These are phyloP conservation scores for Bruguiera gymnorhiza DNA, from an alignment of 345 rosid species.

Conservation along the genomic window DNA sequence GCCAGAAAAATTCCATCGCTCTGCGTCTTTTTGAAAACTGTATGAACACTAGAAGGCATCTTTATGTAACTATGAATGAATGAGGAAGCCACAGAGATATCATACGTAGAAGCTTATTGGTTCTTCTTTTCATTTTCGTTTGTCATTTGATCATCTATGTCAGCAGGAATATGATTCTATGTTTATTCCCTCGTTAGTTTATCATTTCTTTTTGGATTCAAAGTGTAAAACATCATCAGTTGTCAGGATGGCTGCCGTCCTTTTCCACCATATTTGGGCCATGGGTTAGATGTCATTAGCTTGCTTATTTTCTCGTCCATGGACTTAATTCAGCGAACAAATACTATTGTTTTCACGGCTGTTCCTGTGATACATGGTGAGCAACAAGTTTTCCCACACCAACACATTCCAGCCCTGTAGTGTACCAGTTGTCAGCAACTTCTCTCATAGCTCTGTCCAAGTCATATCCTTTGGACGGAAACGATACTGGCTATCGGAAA, in stretches of 20 bases:
- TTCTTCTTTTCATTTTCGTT: background rate
- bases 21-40: too few relatives aligned
- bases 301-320: background rate
- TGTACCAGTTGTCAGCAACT: too few relatives aligned
- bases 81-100: background rate
- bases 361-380: too few relatives aligned
- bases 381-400: too few relatives aligned
- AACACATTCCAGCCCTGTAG: too few relatives aligned
- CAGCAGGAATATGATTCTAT: background rate
- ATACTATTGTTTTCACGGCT: too few relatives aligned
- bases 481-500: too few relatives aligned
- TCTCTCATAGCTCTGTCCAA: too few relatives aligned
- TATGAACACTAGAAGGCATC: too few relatives aligned
- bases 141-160: slow-evolving; percentile 3
- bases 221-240: background rate
- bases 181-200: background rate
- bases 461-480: too few relatives aligned
- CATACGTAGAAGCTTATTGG: background rate
- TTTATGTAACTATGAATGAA: background rate
- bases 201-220: slow-evolving; percentile 5
- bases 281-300: background rate
- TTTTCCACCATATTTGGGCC: background rate
- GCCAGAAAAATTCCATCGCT: too few relatives aligned
- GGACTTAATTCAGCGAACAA: background rate
- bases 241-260: background rate